These are phyloP conservation scores for Sclerotinia minor DNA, from an alignment of 2,329 filamentous ascomycete genomes.

Conservation along the genomic window DNA sequence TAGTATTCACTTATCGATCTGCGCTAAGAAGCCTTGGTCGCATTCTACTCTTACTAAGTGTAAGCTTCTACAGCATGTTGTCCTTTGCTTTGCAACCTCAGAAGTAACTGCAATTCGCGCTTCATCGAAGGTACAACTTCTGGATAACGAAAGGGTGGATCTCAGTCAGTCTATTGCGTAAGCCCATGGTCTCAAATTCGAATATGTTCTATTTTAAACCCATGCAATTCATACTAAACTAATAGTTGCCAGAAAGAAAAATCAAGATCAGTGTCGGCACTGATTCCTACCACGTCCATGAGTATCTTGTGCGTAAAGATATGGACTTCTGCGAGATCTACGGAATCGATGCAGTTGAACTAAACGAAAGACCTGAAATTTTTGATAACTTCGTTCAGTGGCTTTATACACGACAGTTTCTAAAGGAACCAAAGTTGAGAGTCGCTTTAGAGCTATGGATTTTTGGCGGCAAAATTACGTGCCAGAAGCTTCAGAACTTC, in stretches of 20 bases:
- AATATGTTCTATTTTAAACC: neutral
- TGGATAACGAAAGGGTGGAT: neutral
- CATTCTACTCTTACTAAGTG: neutral
- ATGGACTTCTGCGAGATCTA: neutral
- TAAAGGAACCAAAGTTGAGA: neutral
- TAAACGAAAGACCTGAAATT: neutral
- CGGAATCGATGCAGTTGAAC: rapidly evolving
- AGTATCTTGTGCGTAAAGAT: neutral
- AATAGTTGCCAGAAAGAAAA: neutral
- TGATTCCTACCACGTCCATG: neutral
- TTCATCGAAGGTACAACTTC: too few species aligned
- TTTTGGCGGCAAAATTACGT: neutral
- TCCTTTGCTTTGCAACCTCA: neutral
- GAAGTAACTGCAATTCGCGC: too few species aligned
- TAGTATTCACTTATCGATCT: too few species aligned
- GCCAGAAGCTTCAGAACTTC: slow-evolving; percentile 3
- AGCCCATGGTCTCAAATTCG: neutral
- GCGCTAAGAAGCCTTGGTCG: too few species aligned
- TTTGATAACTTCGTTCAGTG: neutral
- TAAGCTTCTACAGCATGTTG: neutral
- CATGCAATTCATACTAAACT: neutral
- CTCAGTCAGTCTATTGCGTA: neutral
- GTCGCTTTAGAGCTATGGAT: slow-evolving; percentile 1
- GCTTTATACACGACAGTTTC: neutral
- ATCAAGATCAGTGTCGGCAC: neutral